Evolutionary conservation across 352 stramenopile genomes (phyloP).

Genomic region (Phytopythium kandeliae): DNA sequence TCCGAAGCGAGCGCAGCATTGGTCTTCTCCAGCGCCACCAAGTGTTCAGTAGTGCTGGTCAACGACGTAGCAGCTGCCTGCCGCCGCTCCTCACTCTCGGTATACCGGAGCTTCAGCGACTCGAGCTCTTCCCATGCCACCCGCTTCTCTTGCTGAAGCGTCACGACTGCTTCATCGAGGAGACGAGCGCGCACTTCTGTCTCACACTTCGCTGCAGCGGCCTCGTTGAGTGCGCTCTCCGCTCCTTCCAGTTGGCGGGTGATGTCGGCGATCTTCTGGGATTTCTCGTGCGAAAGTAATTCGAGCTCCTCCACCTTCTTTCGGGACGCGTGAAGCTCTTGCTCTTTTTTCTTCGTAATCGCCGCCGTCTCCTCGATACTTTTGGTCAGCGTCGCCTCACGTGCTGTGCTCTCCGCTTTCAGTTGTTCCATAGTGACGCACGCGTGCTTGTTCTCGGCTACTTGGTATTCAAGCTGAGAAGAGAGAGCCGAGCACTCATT

Average conservation of each 20-base stretch:
- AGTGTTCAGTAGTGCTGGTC: neutral
- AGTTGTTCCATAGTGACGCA: neutral
- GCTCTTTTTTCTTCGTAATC: neutral
- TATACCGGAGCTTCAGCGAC: neutral
- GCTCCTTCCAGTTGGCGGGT: neutral
- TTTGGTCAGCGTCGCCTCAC: neutral
- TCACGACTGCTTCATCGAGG: neutral
- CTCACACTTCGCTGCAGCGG: neutral
- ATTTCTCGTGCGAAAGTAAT: neutral
- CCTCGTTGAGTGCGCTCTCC: neutral
- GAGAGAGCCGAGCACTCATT: neutral
- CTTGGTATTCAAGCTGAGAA: neutral
- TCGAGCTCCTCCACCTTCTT: neutral
- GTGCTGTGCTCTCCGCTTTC: neutral
- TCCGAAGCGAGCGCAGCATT: neutral
- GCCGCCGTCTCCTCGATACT: neutral
- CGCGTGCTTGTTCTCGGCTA: conserved; percentile 3
- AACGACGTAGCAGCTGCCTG: neutral
- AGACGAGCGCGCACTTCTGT: neutral
- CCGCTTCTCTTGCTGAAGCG: neutral
- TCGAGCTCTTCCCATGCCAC: neutral
- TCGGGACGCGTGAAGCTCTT: neutral
- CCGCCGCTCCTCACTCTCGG: neutral
- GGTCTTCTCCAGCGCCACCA: neutral
- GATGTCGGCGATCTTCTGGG: neutral